phyloP scores from a whole-genome alignment of 2,329 filamentous ascomycete species.

The Ciborinia camelliae region DNA sequence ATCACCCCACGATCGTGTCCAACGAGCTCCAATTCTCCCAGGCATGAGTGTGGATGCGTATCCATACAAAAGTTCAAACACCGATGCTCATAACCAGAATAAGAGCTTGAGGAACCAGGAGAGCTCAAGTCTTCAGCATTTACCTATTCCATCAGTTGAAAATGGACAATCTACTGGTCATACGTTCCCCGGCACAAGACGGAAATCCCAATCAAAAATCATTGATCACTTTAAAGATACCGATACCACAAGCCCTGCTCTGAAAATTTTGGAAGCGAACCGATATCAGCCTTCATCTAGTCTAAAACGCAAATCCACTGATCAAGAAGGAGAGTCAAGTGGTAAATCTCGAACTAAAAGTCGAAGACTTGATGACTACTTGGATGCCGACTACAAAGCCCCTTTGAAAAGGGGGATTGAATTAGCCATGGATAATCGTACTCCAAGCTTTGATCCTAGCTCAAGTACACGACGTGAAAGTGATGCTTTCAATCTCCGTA shows the following conservation, averaged over 20 bases:
- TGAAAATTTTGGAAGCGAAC: background rate
- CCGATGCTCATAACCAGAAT: background rate
- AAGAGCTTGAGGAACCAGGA: background rate
- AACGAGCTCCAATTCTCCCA: conserved; percentile 16
- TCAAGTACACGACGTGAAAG: background rate
- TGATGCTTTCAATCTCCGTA: conserved; percentile 3
- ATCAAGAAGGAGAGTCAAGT: background rate
- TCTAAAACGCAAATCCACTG: background rate
- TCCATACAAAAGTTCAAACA: background rate
- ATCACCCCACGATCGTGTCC: conserved; percentile 7
- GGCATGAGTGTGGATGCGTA: conserved; percentile 15
- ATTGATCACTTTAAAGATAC: background rate
- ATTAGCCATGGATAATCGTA: background rate
- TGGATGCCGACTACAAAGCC: conserved; percentile 2
- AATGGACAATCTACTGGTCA: background rate
- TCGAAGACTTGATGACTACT: background rate
- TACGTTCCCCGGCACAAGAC: background rate
- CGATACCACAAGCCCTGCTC: background rate
- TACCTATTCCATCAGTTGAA: background rate
- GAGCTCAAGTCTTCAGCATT: background rate
- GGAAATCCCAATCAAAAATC: background rate
- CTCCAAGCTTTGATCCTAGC: background rate
- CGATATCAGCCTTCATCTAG: background rate
- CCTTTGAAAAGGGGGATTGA: background rate
- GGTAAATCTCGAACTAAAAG: conserved; percentile 6